These are phyloP conservation scores for Carex parvula DNA, from an alignment of 176 grass and related monocot species.

Conservation along the genomic window DNA sequence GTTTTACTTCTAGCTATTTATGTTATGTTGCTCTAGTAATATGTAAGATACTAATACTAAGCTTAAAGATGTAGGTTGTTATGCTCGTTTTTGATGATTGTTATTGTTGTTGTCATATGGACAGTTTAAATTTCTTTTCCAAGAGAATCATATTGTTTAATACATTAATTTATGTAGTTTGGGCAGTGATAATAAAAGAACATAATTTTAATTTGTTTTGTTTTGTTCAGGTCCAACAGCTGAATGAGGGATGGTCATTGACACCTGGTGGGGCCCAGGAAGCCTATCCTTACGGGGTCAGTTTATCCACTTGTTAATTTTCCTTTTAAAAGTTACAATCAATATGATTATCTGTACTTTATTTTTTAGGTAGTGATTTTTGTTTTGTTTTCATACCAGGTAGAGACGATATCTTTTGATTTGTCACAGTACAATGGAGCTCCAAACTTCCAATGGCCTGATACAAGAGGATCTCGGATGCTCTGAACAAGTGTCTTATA, in stretches of 20 bases:
- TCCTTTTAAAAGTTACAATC: conserved; percentile 11
- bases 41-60: not conserved
- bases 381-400: conserved; percentile 37
- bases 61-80: not conserved
- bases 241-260: conserved; percentile 62
- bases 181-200: not conserved
- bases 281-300: conserved; percentile 61
- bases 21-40: not conserved
- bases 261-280: conserved; percentile 47
- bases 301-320: conserved; percentile 16
- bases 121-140: not conserved
- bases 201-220: conserved; percentile 1
- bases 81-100: not conserved
- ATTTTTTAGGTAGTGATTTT: not conserved
- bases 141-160: not conserved
- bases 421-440: conserved; percentile 62
- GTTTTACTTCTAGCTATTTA: not conserved
- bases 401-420: conserved; percentile 82
- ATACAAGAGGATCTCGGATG: conserved; percentile 66
- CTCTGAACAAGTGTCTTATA: conserved; percentile 26
- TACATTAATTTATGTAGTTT: not conserved
- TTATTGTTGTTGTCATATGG: not conserved
- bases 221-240: conserved; percentile 40
- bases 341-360: not conserved
- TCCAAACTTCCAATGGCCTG: conserved; percentile 65